Evolutionary conservation across 495 filamentous ascomycete species (phyloP).

Genomic region (Xylaria scruposa): DNA sequence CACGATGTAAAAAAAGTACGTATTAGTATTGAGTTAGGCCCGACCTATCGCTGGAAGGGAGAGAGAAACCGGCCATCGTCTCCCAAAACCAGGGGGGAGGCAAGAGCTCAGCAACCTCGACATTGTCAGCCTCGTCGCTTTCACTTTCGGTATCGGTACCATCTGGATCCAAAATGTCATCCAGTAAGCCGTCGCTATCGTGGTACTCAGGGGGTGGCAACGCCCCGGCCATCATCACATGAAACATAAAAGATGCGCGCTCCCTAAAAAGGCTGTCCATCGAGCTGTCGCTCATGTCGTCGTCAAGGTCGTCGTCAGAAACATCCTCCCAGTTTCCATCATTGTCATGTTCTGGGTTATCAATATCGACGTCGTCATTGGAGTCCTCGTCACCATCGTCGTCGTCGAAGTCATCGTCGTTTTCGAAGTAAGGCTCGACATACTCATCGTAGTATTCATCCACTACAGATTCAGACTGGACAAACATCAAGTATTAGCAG

Average conservation of each 20-base stretch:
- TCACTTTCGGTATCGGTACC: not conserved
- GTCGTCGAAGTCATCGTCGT: not conserved
- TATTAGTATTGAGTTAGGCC: not conserved
- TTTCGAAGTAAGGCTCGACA: slow-evolving; percentile 18
- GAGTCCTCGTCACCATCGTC: not conserved
- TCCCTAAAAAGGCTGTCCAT: not conserved
- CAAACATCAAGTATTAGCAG: not conserved
- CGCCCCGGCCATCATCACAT: not conserved
- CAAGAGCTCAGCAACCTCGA: not conserved
- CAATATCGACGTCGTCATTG: not conserved
- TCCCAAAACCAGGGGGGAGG: slow-evolving; percentile 1
- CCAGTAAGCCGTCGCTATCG: not conserved
- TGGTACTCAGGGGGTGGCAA: not conserved
- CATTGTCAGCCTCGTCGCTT: not conserved
- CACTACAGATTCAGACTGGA: not conserved
- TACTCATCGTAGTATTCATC: slow-evolving; percentile 8
- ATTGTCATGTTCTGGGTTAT: not conserved
- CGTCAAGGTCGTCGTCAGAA: slow-evolving; percentile 9
- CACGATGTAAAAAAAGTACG: not conserved
- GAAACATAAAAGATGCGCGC: not conserved
- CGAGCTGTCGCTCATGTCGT: slow-evolving; percentile 4
- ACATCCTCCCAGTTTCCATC: slow-evolving; percentile 16
- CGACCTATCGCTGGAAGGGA: not conserved
- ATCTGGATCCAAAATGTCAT: not conserved
- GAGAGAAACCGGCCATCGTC: not conserved